These are phyloP conservation scores for Malus sieversii DNA, from an alignment of 306 rosid genomes.

Conservation along the genomic window DNA sequence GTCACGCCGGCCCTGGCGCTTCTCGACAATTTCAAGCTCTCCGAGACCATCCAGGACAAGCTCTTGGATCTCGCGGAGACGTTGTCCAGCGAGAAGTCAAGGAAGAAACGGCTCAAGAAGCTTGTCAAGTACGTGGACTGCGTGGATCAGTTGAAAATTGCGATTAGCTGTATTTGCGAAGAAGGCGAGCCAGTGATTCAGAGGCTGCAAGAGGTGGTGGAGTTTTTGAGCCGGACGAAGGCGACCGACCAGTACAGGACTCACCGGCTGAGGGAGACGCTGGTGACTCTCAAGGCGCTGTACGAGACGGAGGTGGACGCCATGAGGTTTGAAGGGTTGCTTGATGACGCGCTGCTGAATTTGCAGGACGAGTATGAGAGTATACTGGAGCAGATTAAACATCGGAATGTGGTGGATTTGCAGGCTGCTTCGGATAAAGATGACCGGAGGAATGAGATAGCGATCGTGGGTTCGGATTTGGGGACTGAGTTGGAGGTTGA, in stretches of 20 bases:
- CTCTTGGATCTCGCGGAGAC: slow-evolving; percentile 33
- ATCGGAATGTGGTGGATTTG: slow-evolving; percentile 20
- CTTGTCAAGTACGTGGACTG: slow-evolving; percentile 46
- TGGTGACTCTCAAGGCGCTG: slow-evolving; percentile 53
- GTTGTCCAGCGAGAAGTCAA: slow-evolving; percentile 26
- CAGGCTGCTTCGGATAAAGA: slow-evolving; percentile 5
- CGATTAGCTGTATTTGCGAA: slow-evolving; percentile 35
- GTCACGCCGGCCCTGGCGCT: slow-evolving; percentile 67
- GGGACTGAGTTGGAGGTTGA: slow-evolving; percentile 54
- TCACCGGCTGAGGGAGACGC: slow-evolving; percentile 55
- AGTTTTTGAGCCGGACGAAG: slow-evolving; percentile 78
- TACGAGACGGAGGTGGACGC: slow-evolving; percentile 70
- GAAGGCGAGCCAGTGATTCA: slow-evolving; percentile 72
- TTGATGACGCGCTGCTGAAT: slow-evolving; percentile 65
- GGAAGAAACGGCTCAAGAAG: slow-evolving; percentile 27
- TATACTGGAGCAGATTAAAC: slow-evolving; percentile 43
- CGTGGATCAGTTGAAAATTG: slow-evolving; percentile 45
- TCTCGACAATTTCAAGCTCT: slow-evolving; percentile 41
- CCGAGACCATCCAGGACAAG: slow-evolving; percentile 50
- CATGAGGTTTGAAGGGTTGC: slow-evolving; percentile 73
- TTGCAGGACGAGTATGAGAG: slow-evolving; percentile 75
- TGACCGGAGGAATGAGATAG: not conserved
- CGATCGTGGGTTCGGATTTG: slow-evolving; percentile 23
- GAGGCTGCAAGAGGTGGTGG: slow-evolving; percentile 88
- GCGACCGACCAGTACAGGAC: slow-evolving; percentile 57